Conservation (phyloP, 148 eudicot species). For the Amaranthus cruentus region DNA sequence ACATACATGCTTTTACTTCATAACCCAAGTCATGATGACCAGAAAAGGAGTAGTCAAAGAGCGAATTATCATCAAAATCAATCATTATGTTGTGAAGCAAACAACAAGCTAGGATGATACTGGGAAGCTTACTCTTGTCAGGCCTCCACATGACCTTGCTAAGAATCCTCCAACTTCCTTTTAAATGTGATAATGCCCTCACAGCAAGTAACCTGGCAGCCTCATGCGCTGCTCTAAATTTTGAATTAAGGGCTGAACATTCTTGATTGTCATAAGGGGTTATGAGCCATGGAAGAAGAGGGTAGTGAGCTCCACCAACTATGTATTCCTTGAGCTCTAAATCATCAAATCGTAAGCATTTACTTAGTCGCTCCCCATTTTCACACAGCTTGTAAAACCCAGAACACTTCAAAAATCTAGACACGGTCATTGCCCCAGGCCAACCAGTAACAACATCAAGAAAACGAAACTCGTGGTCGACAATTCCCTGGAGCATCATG, state of each 20-base stretch:
- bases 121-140: slow-evolving; percentile 84
- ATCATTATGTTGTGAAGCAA: slow-evolving; percentile 87
- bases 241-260: slow-evolving; percentile 14
- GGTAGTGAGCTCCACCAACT: slow-evolving; percentile 66
- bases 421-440: slow-evolving; percentile 86
- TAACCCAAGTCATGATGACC: slow-evolving; percentile 69
- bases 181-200: slow-evolving; percentile 64
- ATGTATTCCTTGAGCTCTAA: slow-evolving; percentile 63
- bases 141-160: slow-evolving; percentile 99
- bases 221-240: slow-evolving; percentile 48
- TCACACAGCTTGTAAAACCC: slow-evolving; percentile 79
- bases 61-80: slow-evolving; percentile 63
- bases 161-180: slow-evolving; percentile 93
- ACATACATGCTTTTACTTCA: slow-evolving; percentile 42
- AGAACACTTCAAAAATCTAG: slow-evolving; percentile 58
- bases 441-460: slow-evolving; percentile 95
- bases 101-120: slow-evolving; percentile 87
- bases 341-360: slow-evolving; percentile 31
- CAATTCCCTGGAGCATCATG: slow-evolving; percentile 85
- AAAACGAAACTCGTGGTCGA: slow-evolving; percentile 77
- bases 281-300: slow-evolving; percentile 94
- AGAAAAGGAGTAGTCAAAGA: slow-evolving; percentile 49
- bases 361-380: slow-evolving; percentile 60
- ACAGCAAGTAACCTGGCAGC: slow-evolving; percentile 59
- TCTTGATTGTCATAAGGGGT: slow-evolving; percentile 47